Evolutionary conservation across 208 protist genomes (phyloP).

Genomic region (Phytomonas sp.): DNA sequence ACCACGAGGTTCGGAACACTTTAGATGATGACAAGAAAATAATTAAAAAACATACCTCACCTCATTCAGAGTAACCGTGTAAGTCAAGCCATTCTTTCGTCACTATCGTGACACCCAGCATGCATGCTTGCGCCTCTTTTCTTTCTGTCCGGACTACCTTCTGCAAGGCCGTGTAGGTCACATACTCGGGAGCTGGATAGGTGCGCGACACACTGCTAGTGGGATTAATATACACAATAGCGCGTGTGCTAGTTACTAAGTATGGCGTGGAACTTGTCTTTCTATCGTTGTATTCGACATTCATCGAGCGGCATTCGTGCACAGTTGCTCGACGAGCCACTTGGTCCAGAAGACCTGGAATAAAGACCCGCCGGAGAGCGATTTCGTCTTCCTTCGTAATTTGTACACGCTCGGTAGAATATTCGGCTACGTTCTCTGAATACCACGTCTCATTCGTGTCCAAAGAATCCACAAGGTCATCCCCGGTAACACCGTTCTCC

Average conservation of each 20-base stretch:
- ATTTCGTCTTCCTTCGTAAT: conserved; percentile 50
- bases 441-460: conserved; percentile 44
- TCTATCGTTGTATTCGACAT: conserved; percentile 81
- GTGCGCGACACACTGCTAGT: conserved; percentile 76
- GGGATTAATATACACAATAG: conserved; percentile 80
- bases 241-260: conserved; percentile 41
- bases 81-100: conserved; percentile 77
- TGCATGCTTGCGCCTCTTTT: conserved; percentile 68
- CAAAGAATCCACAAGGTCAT: conserved; percentile 53
- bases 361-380: conserved; percentile 73
- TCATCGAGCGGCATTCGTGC: conserved; percentile 78
- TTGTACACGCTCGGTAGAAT: conserved; percentile 2
- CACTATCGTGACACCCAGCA: conserved; percentile 86
- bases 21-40: no score
- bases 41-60: not conserved
- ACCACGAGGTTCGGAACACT: not conserved
- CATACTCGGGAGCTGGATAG: conserved; percentile 81
- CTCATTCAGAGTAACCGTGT: conserved; percentile 42
- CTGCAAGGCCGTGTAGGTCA: conserved; percentile 78
- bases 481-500: conserved; percentile 13
- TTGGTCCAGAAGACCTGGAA: conserved; percentile 82
- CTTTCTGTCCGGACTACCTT: conserved; percentile 61
- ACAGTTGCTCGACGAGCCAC: conserved; percentile 78
- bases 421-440: conserved; percentile 8
- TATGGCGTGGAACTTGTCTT: conserved; percentile 77